Evolutionary conservation across 805 yeast genomes (phyloP), one percentile per base, ranked within the genome.

Genomic region (Phaffomyces antillensis): DNA sequence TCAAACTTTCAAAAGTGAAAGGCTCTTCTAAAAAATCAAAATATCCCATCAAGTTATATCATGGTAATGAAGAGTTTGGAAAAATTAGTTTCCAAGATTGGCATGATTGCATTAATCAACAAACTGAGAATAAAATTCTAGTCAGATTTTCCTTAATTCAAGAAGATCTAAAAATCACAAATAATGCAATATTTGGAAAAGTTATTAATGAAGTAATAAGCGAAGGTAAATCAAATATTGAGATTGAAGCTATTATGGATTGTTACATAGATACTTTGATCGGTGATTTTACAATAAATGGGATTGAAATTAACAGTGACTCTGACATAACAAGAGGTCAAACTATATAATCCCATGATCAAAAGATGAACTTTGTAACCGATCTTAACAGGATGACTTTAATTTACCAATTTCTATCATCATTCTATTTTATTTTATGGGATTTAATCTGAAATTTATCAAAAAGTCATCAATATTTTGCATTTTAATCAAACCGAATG

Each of bases 21-120:
- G 81, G 81, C 7, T 42, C 30, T 11, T 28, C 54, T 4, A 16
- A 17, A 3, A 11, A 7, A 6, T 24, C 17, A 8, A 16, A 40
- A n/a, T 16, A 33, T 16, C 44, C 47, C 9, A 41, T 44, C 13
- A 60, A 62, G 36, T 55, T 78, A 33, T 65, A 53, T 41, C 72
- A 72, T 48, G 52, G 67, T 7, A 67, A 46, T 3, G 49, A 46
- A 15, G 65, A 64, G 44, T 77, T 78, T 56, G 72, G 75, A 7
- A 62, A 67, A n/a, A 55, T 77, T 13, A 64, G 66, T 5, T 53
- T 74, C 52, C 55, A 56, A 10, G 67, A 67, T 7, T 78, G 83
- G 83, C 64, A 64, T 23, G 49, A 52, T n/a, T 66, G 76, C 6
- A 59, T 60, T 1, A 73, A 78, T 5, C 59, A 44, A 31, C 35